phyloP scores from a whole-genome alignment of 192 early-diverging fungal species.

The Helicostylum pulchrum region DNA sequence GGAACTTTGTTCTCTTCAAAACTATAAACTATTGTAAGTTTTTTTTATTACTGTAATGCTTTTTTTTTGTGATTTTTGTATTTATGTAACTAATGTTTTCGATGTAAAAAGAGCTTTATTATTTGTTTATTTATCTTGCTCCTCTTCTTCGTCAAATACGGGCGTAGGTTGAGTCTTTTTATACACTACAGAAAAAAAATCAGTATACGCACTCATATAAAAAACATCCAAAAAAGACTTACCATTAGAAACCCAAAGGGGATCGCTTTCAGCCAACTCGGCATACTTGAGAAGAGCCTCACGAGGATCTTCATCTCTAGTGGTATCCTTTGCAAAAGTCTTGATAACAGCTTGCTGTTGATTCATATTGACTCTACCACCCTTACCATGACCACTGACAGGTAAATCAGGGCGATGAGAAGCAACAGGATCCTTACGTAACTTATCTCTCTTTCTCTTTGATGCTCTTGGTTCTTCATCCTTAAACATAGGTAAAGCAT shows the following conservation, averaged over 20 bases:
- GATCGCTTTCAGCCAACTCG: conserved; percentile 70
- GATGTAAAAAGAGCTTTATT: not conserved
- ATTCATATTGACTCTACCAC: conserved; percentile 83
- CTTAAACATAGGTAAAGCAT: conserved; percentile 85
- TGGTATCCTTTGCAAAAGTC: conserved; percentile 65
- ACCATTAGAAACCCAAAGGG: conserved; percentile 73
- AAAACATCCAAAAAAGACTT: not conserved
- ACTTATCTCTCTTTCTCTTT: conserved; percentile 74
- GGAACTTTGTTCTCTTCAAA: too few species aligned
- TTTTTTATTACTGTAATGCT: too few species aligned
- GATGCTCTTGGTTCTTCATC: conserved; percentile 60
- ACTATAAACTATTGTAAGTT: too few species aligned
- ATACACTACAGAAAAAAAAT: conserved; percentile 12
- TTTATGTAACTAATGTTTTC: too few species aligned
- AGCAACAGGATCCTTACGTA: conserved; percentile 66
- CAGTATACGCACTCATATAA: not conserved
- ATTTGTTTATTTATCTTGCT: conserved; percentile 2
- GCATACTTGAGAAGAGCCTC: conserved; percentile 91
- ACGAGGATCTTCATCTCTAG: conserved; percentile 86
- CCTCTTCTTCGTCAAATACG: conserved; percentile 10
- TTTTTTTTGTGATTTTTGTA: too few species aligned
- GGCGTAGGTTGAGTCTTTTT: conserved; percentile 20
- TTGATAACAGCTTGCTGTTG: conserved; percentile 86
- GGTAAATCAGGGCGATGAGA: conserved; percentile 77
- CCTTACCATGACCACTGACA: conserved; percentile 74